Percentiles rank a stretch among this genome's conserved stretches.
Evolutionary conservation across 768 basidiomycete species (phyloP).

Genomic region (Mycena indigotica): DNA sequence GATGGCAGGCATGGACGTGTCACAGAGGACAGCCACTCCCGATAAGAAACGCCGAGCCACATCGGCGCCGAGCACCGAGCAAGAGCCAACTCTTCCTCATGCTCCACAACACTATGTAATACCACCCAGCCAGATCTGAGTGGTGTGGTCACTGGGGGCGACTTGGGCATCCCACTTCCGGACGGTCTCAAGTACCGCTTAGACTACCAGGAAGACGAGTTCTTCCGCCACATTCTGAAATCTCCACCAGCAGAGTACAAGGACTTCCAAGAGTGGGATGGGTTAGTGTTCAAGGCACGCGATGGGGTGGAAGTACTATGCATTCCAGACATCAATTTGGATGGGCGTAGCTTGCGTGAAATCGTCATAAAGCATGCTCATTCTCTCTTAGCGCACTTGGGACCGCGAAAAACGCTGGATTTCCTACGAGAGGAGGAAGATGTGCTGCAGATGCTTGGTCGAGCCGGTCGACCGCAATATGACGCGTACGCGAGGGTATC

Average conservation of each 20-base stretch:
- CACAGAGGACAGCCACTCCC: too few relatives aligned
- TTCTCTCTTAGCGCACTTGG: slow-evolving; percentile 38
- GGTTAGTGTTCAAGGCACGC: slow-evolving; percentile 20
- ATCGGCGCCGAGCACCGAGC: background rate
- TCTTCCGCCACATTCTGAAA: slow-evolving; percentile 30
- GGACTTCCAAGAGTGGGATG: slow-evolving; percentile 29
- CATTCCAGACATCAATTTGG: slow-evolving; percentile 26
- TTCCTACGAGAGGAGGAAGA: slow-evolving; percentile 11
- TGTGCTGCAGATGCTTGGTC: slow-evolving; percentile 15
- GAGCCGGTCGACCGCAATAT: too few relatives aligned
- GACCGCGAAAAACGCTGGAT: slow-evolving; percentile 31
- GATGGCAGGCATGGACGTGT: background rate
- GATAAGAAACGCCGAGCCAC: background rate
- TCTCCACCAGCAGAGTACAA: slow-evolving; percentile 25
- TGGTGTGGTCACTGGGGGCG: background rate
- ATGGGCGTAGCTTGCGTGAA: slow-evolving; percentile 19
- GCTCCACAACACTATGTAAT: too few relatives aligned
- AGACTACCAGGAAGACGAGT: slow-evolving; percentile 33
- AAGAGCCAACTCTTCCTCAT: background rate
- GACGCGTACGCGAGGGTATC: too few relatives aligned
- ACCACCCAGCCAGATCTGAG: background rate
- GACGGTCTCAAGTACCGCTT: background rate
- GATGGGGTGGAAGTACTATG: slow-evolving; percentile 15
- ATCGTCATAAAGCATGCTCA: slow-evolving; percentile 37
- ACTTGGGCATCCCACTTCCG: slow-evolving; percentile 1